Evolutionary conservation across 176 grass and related monocot genomes (phyloP), one percentile per base, ranked within the genome.

Genomic region (Olyra latifolia): DNA sequence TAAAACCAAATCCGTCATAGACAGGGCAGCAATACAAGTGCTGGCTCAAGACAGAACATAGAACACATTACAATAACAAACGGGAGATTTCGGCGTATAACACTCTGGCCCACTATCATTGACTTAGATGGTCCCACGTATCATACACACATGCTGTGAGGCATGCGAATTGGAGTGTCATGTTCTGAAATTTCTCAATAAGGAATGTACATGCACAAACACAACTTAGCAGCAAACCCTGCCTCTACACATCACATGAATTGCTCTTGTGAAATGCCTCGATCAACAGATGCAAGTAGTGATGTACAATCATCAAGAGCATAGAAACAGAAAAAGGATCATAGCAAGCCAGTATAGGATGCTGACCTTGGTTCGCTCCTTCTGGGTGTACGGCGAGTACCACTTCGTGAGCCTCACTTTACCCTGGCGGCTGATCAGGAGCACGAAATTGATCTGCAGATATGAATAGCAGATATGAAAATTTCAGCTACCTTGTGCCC

Each of bases 361-460:
- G 79, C 54, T 54, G 60, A 98, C 95, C 95, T 98, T 98, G 24
- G 83, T 84, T 83, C 95, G 92, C 87, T 94, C 95, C 77, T 98
- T 98, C 79, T 98, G 92, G 80, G 92, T 61, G 85, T 98, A 98
- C 28, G 92, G 85, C 32, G 95, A 98, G 76, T 98, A 98, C 92
- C 92, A 98, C 83, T 98, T 98, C 69, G 92, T 94, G 69, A 94
- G 86, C 84, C 95, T 89, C 72, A 98, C 92, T 75, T 98, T 98
- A 61, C 92, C 95, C 77, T 95, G 92, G 27, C 95, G 85, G 68
- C 92, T 93, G 78, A 94, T 95, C 80, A 97, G 87, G 62, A 97
- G 94, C 80, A 97, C 94, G 64, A 97, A 97, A 84, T 97, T 83
- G 63, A 97, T 97, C 94, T 94, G 82, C 10, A 25, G 22, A 78